These are phyloP conservation scores for Aspergillus versicolor DNA, from an alignment of 2,329 filamentous ascomycete genomes.

Conservation along the genomic window DNA sequence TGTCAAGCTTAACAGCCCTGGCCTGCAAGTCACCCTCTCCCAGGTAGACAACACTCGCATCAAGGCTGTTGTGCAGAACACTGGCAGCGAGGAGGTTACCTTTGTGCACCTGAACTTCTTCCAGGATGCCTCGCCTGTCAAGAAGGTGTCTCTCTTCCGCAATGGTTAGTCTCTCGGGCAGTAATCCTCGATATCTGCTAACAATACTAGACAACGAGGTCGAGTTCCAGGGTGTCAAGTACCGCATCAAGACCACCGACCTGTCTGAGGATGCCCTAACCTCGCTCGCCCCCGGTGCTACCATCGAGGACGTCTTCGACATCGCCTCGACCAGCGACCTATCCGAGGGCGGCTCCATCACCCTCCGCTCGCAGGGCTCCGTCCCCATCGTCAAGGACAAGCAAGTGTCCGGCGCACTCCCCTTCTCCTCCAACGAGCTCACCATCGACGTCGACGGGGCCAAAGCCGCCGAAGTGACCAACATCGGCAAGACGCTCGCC, in stretches of 20 bases:
- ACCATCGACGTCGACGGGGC: slow-evolving; percentile 57
- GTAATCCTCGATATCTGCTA: background rate
- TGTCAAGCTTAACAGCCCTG: slow-evolving; percentile 12
- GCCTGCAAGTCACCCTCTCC: slow-evolving; percentile 33
- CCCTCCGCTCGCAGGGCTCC: slow-evolving; percentile 56
- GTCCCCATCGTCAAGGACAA: slow-evolving; percentile 56
- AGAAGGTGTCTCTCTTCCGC: slow-evolving; percentile 36
- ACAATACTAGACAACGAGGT: slow-evolving; percentile 25
- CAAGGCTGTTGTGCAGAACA: slow-evolving; percentile 38
- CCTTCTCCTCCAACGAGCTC: slow-evolving; percentile 61
- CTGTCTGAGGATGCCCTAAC: slow-evolving; percentile 32
- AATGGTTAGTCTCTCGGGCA: slow-evolving; percentile 23
- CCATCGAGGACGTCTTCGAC: slow-evolving; percentile 33
- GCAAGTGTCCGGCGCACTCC: slow-evolving; percentile 54
- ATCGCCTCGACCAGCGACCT: slow-evolving; percentile 43
- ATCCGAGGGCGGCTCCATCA: slow-evolving; percentile 53
- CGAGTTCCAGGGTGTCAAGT: slow-evolving; percentile 33
- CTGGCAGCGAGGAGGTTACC: slow-evolving; percentile 30
- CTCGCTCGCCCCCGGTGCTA: slow-evolving; percentile 29
- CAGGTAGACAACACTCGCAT: slow-evolving; percentile 33
- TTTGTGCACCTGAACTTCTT: slow-evolving; percentile 40
- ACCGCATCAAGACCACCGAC: slow-evolving; percentile 24
- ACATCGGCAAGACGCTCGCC: slow-evolving; percentile 41
- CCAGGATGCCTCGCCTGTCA: slow-evolving; percentile 32
- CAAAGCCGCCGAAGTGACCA: slow-evolving; percentile 52